Conservation (phyloP, 2,329 filamentous ascomycete genomes). For the Coleophoma cylindrospora region DNA sequence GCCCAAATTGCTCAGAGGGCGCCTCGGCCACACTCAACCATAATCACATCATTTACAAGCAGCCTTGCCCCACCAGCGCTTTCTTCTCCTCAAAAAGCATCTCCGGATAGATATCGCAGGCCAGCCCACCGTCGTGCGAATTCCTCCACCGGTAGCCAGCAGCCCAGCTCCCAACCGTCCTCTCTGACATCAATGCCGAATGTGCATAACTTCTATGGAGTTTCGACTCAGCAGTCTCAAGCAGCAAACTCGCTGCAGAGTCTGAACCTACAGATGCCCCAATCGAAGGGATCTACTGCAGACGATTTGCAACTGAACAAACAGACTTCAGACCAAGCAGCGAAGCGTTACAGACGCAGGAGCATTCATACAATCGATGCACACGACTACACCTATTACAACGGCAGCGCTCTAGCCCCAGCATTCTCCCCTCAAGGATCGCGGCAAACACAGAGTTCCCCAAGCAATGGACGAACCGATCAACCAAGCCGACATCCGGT, state of each 20-base stretch:
- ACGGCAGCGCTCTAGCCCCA: slow-evolving; percentile 5
- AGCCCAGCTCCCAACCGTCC: slow-evolving; percentile 35
- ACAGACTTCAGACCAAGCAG: slow-evolving; percentile 50
- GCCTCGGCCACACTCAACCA: slow-evolving; percentile 31
- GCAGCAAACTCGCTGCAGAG: slow-evolving; percentile 16
- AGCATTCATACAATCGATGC: slow-evolving; percentile 68
- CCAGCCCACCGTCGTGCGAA: slow-evolving; percentile 45
- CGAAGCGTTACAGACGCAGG: slow-evolving; percentile 73
- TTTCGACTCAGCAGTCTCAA: slow-evolving; percentile 28
- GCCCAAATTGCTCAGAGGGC: slow-evolving; percentile 16
- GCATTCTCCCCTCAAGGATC: slow-evolving; percentile 19
- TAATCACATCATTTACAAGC: slow-evolving; percentile 42
- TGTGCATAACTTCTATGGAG: slow-evolving; percentile 49
- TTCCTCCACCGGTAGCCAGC: slow-evolving; percentile 25
- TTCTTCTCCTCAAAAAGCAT: slow-evolving; percentile 54
- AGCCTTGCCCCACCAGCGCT: slow-evolving; percentile 41
- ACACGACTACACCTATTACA: slow-evolving; percentile 11
- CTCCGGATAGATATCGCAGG: slow-evolving; percentile 81
- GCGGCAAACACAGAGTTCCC: slow-evolving; percentile 22
- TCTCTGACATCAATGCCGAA: slow-evolving; percentile 49
- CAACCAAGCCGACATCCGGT: slow-evolving; percentile 24
- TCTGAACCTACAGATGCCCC: slow-evolving; percentile 21
- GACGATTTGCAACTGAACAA: slow-evolving; percentile 46
- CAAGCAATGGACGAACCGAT: slow-evolving; percentile 23
- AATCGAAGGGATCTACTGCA: slow-evolving; percentile 10